Evolutionary conservation across 139 green algal species (phyloP).

Genomic region (Spirogloea muscicola): DNA sequence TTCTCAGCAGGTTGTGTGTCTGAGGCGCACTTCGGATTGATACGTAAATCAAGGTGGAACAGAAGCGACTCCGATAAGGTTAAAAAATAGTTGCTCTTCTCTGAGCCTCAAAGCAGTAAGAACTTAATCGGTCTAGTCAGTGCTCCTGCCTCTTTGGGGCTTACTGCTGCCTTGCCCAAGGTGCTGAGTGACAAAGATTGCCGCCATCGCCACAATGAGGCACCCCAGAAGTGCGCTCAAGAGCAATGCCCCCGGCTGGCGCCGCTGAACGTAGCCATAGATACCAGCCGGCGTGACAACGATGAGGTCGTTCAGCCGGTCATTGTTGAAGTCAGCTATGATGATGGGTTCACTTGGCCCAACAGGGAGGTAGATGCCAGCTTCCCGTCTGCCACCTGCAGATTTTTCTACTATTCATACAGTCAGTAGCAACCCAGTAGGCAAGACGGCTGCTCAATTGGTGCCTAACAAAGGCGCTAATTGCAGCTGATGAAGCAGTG

Average conservation of each 20-base stretch:
- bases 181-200: slow-evolving; percentile 76
- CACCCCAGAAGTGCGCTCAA: slow-evolving; percentile 73
- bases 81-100: background rate
- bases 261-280: slow-evolving; percentile 70
- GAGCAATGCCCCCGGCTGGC: slow-evolving; percentile 66
- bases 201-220: slow-evolving; percentile 77
- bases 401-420: no score
- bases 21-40: no score
- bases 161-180: background rate
- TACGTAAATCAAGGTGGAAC: no score
- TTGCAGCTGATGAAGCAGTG: no score
- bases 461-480: no score
- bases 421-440: no score
- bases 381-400: slow-evolving; percentile 49
- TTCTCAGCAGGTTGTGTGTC: no score
- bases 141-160: background rate
- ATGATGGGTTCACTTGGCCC: slow-evolving; percentile 54
- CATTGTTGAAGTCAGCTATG: slow-evolving; percentile 81
- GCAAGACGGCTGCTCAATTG: no score
- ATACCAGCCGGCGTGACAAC: slow-evolving; percentile 60
- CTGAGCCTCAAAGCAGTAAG: background rate
- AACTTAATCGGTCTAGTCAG: background rate
- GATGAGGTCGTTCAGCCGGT: slow-evolving; percentile 83
- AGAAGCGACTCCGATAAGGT: background rate
- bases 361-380: slow-evolving; percentile 61